A percentile compares a stretch with the other conserved stretches of the same genome.
These are phyloP conservation scores for Xylariaceae sp. DNA, from an alignment of 2,329 filamentous ascomycete genomes.

Conservation along the genomic window DNA sequence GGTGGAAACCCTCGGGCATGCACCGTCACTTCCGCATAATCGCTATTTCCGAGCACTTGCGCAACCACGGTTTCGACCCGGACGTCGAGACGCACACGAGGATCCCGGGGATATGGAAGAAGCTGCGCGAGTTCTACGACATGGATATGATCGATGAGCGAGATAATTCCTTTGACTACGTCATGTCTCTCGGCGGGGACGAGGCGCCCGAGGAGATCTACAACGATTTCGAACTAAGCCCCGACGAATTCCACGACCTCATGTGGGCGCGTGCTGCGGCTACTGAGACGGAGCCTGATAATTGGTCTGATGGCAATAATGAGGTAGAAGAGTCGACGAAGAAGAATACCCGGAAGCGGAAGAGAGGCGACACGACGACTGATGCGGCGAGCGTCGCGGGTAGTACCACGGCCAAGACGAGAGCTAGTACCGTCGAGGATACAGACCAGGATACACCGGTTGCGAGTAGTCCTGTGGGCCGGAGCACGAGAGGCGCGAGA, in stretches of 20 bases:
- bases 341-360: slow-evolving; percentile 39
- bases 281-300: slow-evolving; percentile 46
- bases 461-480: slow-evolving; percentile 36
- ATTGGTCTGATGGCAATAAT: slow-evolving; percentile 44
- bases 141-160: slow-evolving; percentile 81
- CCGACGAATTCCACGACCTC: slow-evolving; percentile 41
- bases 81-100: slow-evolving; percentile 72
- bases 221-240: slow-evolving; percentile 62
- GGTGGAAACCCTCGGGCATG: slow-evolving; percentile 95
- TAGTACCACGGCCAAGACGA: slow-evolving; percentile 42
- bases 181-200: slow-evolving; percentile 17
- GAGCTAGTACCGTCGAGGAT: slow-evolving; percentile 49
- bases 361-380: slow-evolving; percentile 36
- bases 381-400: slow-evolving; percentile 44
- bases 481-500: slow-evolving; percentile 40
- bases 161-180: slow-evolving; percentile 56
- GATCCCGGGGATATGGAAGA: slow-evolving; percentile 88
- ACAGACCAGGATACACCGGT: slow-evolving; percentile 46
- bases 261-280: slow-evolving; percentile 45
- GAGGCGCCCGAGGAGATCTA: slow-evolving; percentile 54
- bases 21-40: slow-evolving; percentile 94
- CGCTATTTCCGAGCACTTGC: slow-evolving; percentile 73
- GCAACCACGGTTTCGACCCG: slow-evolving; percentile 74
- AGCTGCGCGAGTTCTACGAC: slow-evolving; percentile 79
- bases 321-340: slow-evolving; percentile 37